phyloP scores from a whole-genome alignment of 805 yeast genomes.

The Saturnispora sekii region DNA sequence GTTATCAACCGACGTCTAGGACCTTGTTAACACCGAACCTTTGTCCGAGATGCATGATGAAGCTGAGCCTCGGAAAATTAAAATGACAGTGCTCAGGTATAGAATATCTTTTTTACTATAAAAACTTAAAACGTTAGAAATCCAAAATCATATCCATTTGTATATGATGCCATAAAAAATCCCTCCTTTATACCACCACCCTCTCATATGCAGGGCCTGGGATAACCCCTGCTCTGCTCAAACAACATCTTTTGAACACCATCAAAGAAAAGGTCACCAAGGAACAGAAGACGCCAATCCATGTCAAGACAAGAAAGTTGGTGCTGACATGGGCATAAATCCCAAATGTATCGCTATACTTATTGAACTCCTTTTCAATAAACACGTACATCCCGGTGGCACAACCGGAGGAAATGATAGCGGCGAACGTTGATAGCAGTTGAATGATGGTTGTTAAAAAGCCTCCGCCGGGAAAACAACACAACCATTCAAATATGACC shows the following conservation, averaged over 20 bases:
- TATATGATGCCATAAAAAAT: too few species aligned
- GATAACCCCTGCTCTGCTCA: constrained; percentile 1
- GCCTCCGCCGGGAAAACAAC: constrained; percentile 16
- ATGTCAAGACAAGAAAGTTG: constrained; percentile 18
- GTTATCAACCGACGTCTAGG: too few species aligned
- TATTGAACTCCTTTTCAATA: constrained; percentile 42
- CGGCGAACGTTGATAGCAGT: constrained; percentile 11
- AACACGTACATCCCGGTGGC: constrained; percentile 52
- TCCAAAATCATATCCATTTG: too few species aligned
- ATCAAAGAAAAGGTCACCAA: constrained; percentile 13
- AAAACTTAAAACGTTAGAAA: too few species aligned
- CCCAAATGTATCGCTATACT: constrained; percentile 40
- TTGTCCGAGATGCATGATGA: too few species aligned
- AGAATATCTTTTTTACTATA: too few species aligned
- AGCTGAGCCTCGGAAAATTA: too few species aligned
- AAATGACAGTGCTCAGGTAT: too few species aligned
- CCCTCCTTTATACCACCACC: too few species aligned
- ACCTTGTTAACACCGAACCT: too few species aligned
- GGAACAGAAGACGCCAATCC: constrained; percentile 19
- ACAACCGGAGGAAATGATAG: constrained; percentile 14
- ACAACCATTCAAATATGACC: constrained; percentile 33
- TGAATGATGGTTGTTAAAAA: constrained; percentile 24
- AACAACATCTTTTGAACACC: constrained; percentile 11
- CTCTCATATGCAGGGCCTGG: too few species aligned
- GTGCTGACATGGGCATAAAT: constrained; percentile 36